Base-by-base conservation (phyloP, 116 monocot species). In the Posidonia oceanica region DNA sequence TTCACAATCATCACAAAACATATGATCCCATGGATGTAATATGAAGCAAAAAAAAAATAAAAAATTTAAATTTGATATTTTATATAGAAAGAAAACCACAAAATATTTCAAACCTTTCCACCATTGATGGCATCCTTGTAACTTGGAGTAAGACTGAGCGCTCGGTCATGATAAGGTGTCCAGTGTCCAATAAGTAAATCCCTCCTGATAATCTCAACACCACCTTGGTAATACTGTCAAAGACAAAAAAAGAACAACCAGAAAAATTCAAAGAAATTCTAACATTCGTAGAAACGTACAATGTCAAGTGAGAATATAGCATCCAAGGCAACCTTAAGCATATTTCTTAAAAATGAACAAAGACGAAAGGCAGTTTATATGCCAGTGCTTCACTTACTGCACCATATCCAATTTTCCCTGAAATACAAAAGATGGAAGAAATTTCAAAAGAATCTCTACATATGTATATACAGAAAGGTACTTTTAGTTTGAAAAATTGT, bases 171-270 rank as follows among this genome's bases (percentile, higher is more conserved):
- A 80, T 91, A 91, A 40, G 96, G 87, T 63, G 68, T 74, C 96
- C 96, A 96, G 39, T 87, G 88, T 8, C 96, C 96, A 66, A 85
- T 86, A n/a, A 96, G 96, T 60, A 96, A 82, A 75, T 96, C 96
- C 58, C 96, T 88, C 74, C 96, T 83, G 74, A 96, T 91, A 91
- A 96, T 96, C 75, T 96, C 96, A 75, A 96, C 88, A 58, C 96
- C 96, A 71, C 89, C 83, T 14, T 96, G 82, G 67, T 90, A 91
- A 75, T 88, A 71, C 94, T 94, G 78, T 68, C 79, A 54, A 65
- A 36, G 38, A 57, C 36, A 74, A 73, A 16, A n/a, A n/a, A n/a
- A n/a, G n/a, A n/a, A n/a, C n/a, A n/a, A n/a, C n/a, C n/a, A n/a
- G n/a, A n/a, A n/a, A n/a, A 64, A 64, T 5, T 62, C 3, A 29